A percentile compares a stretch with the other conserved stretches of the same genome.
These are phyloP conservation scores for Atkinsonella texensis DNA, from an alignment of 2,329 filamentous ascomycete species.

Conservation along the genomic window DNA sequence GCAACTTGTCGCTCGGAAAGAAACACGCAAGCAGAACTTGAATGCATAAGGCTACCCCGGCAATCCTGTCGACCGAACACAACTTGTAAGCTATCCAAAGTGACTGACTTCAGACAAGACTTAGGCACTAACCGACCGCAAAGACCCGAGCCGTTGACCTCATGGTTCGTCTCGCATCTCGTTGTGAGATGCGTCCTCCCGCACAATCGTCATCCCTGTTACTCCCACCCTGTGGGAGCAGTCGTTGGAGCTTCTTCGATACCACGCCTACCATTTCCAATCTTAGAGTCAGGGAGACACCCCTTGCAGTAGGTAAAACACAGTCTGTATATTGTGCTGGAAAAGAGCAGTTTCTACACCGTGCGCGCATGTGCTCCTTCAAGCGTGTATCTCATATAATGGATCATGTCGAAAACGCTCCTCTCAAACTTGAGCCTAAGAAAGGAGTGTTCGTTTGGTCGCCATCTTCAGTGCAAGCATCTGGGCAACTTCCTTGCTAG, in stretches of 20 bases:
- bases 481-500: background rate
- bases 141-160: conserved; percentile 1
- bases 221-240: background rate
- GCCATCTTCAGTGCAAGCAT: background rate
- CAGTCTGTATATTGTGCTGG: background rate
- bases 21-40: too few species aligned
- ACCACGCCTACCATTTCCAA: background rate
- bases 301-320: background rate
- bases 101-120: too few species aligned
- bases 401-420: background rate
- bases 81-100: too few species aligned
- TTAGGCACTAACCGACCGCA: background rate
- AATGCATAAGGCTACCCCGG: too few species aligned
- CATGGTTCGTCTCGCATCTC: conserved; percentile 7
- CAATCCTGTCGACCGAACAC: too few species aligned
- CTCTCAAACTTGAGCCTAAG: background rate
- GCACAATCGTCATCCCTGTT: background rate
- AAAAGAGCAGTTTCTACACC: background rate
- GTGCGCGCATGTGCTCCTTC: background rate
- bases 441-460: background rate
- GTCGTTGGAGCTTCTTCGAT: background rate
- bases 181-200: conserved; percentile 7
- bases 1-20: too few species aligned
- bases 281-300: background rate
- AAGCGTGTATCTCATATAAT: background rate